Percentiles rank a stretch among this genome's conserved stretches.
phyloP scores from a whole-genome alignment of 164 flowering plant genomes.

The grape (Vitis vinifera) region ASM3070453v1 NC_081822.1:2916501-2917000 shows the following conservation, averaged over 20 bases:
- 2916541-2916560: too few relatives aligned
- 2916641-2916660: conserved; percentile 27
- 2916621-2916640: background rate
- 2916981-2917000: background rate
- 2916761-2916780: conserved; percentile 62
- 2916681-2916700: conserved; percentile 73
- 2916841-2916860: conserved; percentile 87
- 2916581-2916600: too few relatives aligned
- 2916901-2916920: conserved; percentile 78
- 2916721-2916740: conserved; percentile 54
- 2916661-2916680: conserved; percentile 90
- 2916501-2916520: too few relatives aligned
- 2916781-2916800: conserved; percentile 57
- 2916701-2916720: conserved; percentile 87
- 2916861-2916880: conserved; percentile 83
- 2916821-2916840: conserved; percentile 80
- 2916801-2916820: conserved; percentile 66
- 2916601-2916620: background rate
- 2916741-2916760: conserved; percentile 84
- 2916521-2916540: too few relatives aligned
- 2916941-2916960: conserved; percentile 25
- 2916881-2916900: conserved; percentile 81
- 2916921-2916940: conserved; percentile 63
- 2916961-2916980: background rate
- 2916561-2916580: too few relatives aligned